These are phyloP conservation scores for Tricholomella constricta DNA, from an alignment of 768 basidiomycete species.

Conservation along the genomic window DNA sequence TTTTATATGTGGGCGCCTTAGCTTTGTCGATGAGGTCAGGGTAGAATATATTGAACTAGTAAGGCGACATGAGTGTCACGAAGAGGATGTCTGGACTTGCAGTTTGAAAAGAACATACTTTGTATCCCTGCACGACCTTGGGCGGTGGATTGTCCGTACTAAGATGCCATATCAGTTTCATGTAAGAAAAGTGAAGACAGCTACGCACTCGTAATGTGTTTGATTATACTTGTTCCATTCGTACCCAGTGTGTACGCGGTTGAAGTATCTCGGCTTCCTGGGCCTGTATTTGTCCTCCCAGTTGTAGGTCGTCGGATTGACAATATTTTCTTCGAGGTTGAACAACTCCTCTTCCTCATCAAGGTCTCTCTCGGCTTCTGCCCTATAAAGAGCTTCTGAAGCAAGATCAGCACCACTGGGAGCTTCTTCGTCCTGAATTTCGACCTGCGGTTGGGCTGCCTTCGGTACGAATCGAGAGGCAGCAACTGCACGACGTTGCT, in stretches of 20 bases:
- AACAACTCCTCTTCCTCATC: slow-evolving; percentile 97
- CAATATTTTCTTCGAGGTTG: slow-evolving; percentile 89
- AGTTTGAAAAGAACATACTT: slow-evolving; percentile 45
- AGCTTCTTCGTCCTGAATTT: slow-evolving; percentile 56
- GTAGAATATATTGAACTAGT: slow-evolving; percentile 94
- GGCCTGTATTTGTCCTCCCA: slow-evolving; percentile 99
- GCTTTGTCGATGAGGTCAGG: slow-evolving; percentile 98
- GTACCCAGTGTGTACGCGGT: slow-evolving; percentile 97
- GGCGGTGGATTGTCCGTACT: slow-evolving; percentile 99
- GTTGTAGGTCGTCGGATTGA: slow-evolving; percentile 83
- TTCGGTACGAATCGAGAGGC: slow-evolving; percentile 90
- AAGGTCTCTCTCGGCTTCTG: slow-evolving; percentile 88
- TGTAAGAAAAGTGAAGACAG: slow-evolving; percentile 6
- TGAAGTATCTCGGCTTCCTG: slow-evolving; percentile 97
- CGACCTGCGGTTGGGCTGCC: slow-evolving; percentile 57
- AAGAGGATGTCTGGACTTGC: background rate
- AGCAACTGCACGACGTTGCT: slow-evolving; percentile 78
- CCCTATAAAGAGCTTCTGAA: slow-evolving; percentile 88
- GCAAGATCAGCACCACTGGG: slow-evolving; percentile 74
- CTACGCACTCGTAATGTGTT: slow-evolving; percentile 94
- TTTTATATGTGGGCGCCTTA: slow-evolving; percentile 95
- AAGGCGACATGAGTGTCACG: slow-evolving; percentile 3
- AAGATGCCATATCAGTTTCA: slow-evolving; percentile 18
- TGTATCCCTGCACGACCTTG: slow-evolving; percentile 99
- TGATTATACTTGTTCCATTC: slow-evolving; percentile 99